Evolutionary conservation across 495 filamentous ascomycete genomes (phyloP).

Genomic region (Tuber melanosporum): DNA sequence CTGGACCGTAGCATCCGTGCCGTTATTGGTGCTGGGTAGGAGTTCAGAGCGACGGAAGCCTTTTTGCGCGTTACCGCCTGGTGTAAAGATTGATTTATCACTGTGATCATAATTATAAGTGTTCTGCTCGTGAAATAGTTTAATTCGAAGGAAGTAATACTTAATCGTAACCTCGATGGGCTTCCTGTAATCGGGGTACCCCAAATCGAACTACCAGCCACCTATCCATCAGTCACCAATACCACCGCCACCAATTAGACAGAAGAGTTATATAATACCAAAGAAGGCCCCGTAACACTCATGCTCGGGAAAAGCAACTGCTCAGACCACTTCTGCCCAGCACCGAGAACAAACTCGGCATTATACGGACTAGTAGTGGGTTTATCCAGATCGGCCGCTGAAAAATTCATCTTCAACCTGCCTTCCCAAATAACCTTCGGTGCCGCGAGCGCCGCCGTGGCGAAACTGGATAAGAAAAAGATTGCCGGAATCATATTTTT

Average conservation of each 20-base stretch:
- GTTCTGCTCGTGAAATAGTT: neutral
- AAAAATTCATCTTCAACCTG: constrained; percentile 16
- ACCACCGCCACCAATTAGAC: neutral
- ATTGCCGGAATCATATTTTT: neutral
- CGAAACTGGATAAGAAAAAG: neutral
- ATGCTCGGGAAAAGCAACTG: neutral
- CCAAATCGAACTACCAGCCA: constrained; percentile 28
- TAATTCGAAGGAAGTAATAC: constrained; percentile 7
- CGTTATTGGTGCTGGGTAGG: constrained; percentile 49
- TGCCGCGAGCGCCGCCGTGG: constrained; percentile 1
- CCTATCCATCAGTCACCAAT: neutral
- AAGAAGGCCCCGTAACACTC: neutral
- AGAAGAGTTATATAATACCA: constrained; percentile 5
- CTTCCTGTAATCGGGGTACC: neutral
- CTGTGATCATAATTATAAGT: constrained; percentile 4
- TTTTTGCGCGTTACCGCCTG: constrained; percentile 46
- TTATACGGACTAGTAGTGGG: constrained; percentile 28
- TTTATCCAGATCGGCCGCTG: constrained; percentile 19
- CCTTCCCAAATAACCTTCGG: constrained; percentile 34
- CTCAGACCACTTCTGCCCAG: constrained; percentile 31
- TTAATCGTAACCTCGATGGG: constrained; percentile 29
- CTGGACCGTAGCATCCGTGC: constrained; percentile 44
- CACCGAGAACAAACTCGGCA: constrained; percentile 34
- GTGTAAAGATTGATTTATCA: constrained; percentile 51
- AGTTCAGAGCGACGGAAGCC: constrained; percentile 55